Conservation (phyloP, 441 rosid species). For the Pelargonium cotyledonis region DNA sequence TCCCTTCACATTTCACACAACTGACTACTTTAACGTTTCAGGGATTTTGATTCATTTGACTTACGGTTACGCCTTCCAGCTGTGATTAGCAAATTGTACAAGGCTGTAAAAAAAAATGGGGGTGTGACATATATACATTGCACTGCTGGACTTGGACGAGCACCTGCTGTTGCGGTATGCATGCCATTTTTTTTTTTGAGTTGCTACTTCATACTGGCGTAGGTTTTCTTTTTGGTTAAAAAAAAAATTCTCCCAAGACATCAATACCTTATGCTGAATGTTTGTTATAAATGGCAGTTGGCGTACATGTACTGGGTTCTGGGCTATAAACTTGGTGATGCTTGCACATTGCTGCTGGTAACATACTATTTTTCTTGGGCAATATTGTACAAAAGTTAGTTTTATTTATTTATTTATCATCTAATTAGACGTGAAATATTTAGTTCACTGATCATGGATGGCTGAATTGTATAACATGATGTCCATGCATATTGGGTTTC, state of each 20-base stretch:
- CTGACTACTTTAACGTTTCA: constrained; percentile 30
- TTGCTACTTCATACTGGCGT: neutral
- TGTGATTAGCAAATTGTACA: constrained; percentile 59
- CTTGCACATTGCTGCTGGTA: constrained; percentile 70
- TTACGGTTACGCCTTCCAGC: constrained; percentile 88
- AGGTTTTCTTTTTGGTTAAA: neutral
- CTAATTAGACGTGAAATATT: neutral
- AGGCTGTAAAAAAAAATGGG: constrained; percentile 67
- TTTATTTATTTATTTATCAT: neutral
- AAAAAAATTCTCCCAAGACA: neutral
- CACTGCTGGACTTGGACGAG: constrained; percentile 97
- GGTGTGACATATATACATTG: constrained; percentile 91
- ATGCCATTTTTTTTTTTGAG: constrained; percentile 12
- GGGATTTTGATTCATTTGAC: constrained; percentile 95
- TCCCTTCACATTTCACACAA: constrained; percentile 13
- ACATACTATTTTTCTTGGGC: constrained; percentile 18
- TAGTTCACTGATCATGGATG: neutral
- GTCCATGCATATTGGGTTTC: neutral
- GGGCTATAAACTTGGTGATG: constrained; percentile 74
- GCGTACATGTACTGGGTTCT: constrained; percentile 95
- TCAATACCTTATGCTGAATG: constrained; percentile 6
- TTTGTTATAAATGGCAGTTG: constrained; percentile 44
- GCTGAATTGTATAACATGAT: neutral
- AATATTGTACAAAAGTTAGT: neutral
- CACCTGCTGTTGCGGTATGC: constrained; percentile 87